Percentiles rank a stretch among this genome's conserved stretches.
phyloP scores from a whole-genome alignment of 345 rosid species.

The Anastatica hierochuntica region DNA sequence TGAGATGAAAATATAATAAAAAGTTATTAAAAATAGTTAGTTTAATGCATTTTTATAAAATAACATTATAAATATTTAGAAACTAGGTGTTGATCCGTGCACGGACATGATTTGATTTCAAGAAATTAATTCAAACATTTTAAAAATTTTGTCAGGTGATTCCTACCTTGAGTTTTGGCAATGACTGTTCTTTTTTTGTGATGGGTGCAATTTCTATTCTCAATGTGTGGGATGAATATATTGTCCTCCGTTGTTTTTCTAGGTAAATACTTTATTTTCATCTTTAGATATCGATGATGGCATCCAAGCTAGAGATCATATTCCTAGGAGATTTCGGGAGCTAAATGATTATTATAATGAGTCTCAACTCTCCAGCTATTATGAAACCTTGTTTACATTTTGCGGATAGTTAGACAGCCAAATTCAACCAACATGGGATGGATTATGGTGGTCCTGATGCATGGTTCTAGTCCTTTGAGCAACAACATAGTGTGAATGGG shows the following conservation, averaged over 20 bases:
- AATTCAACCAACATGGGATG: conserved; percentile 53
- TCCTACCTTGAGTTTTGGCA: no score
- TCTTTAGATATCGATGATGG: conserved; percentile 85
- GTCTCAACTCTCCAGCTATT: conserved; percentile 80
- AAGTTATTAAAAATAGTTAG: no score
- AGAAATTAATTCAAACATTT: no score
- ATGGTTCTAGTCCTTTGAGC: conserved; percentile 90
- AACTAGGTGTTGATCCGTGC: no score
- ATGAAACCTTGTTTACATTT: conserved; percentile 46
- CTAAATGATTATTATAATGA: conserved; percentile 95
- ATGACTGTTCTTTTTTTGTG: background rate
- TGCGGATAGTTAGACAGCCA: conserved; percentile 69
- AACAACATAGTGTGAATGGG: conserved; percentile 77
- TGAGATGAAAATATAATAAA: no score
- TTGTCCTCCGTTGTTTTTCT: conserved; percentile 15
- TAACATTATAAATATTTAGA: no score
- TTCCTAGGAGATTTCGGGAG: conserved; percentile 72
- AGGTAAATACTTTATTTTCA: conserved; percentile 85
- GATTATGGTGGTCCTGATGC: conserved; percentile 51
- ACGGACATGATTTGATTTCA: no score
- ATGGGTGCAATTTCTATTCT: background rate
- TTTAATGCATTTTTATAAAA: no score
- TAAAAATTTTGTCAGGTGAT: no score
- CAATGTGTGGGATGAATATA: background rate
- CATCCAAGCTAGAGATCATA: conserved; percentile 55